Evolutionary conservation across 2,329 filamentous ascomycete species (phyloP), one percentile per base, ranked within the genome.

Genomic region (Bipolaris gigantea): DNA sequence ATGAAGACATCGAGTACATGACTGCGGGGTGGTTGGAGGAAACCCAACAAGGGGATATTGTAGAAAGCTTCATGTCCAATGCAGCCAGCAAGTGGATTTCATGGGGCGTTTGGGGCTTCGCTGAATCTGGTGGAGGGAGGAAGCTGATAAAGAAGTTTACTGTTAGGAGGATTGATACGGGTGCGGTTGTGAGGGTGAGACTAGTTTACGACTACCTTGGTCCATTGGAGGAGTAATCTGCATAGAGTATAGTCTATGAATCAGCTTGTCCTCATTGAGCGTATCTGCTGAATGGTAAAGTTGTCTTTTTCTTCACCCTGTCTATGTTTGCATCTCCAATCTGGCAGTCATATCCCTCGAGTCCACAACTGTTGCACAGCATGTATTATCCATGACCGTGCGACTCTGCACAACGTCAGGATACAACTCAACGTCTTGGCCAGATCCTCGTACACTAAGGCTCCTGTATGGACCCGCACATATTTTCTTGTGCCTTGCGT

Each of bases 151-250:
- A 73, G 54, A 63, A 65, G 35, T 67, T 73, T 57, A 68, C 69
- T 40, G 61, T 76, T 9, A 57, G 66, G 56, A 73, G 66, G 66
- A 67, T 59, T 48, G 63, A 65, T 16, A 64, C 65, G 43, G 59
- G 69, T 40, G 62, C 72, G 48, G 66, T 63, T 19, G 59, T 64
- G 11, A 64, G 63, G 55, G 59, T 70, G 18, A 62, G 61, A 43
- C 48, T 76, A 50, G 66, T 70, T n/a, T 75, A 75, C 53, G 72
- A 73, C 41, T 75, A 66, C 57, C 36, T 52, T 32, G 70, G 67
- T 16, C 57, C 66, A 48, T 41, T 67, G 53, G 50, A 63, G 35
- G 55, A 56, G 21, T 27, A 27, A 9, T 23, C 18, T 18, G 10
- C 19, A 21, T n/a, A 36, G 21, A 10, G 21, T 18, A 5, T 23